These are phyloP conservation scores for Teratosphaeria gauchensis DNA, from an alignment of 2,329 filamentous ascomycete genomes.

Conservation along the genomic window DNA sequence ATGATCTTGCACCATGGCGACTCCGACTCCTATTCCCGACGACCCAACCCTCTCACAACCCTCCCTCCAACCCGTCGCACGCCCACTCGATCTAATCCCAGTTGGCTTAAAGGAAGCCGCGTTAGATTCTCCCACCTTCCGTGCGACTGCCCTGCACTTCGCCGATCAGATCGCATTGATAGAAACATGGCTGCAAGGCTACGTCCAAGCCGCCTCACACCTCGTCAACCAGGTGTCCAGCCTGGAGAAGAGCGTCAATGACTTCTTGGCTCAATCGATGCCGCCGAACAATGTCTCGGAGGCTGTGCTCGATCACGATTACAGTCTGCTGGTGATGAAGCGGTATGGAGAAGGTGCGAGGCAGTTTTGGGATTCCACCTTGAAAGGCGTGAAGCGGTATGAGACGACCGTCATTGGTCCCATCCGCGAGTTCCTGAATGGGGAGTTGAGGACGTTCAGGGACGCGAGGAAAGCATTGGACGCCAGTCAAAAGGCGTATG, in stretches of 20 bases:
- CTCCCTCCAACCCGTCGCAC: not conserved
- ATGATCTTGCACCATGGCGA: not conserved
- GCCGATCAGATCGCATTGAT: slow-evolving; percentile 83
- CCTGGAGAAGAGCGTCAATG: slow-evolving; percentile 70
- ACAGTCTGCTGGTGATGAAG: slow-evolving; percentile 78
- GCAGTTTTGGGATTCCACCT: slow-evolving; percentile 68
- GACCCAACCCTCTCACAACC: not conserved
- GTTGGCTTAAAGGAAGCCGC: slow-evolving; percentile 89
- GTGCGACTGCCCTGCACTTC: slow-evolving; percentile 77
- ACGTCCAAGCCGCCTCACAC: slow-evolving; percentile 52
- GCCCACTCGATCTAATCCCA: slow-evolving; percentile 42
- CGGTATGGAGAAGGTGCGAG: slow-evolving; percentile 75
- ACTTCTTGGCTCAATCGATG: slow-evolving; percentile 65
- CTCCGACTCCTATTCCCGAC: not conserved
- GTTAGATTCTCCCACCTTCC: slow-evolving; percentile 92
- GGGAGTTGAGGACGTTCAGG: slow-evolving; percentile 77
- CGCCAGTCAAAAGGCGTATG: slow-evolving; percentile 71
- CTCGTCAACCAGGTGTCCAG: slow-evolving; percentile 57
- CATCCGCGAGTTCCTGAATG: slow-evolving; percentile 64
- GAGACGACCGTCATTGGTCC: slow-evolving; percentile 73
- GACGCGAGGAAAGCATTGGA: slow-evolving; percentile 71
- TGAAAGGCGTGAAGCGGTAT: slow-evolving; percentile 66
- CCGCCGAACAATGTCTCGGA: slow-evolving; percentile 67
- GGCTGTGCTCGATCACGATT: slow-evolving; percentile 86
- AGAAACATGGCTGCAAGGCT: slow-evolving; percentile 81